Base-by-base conservation (phyloP, 2,329 filamentous ascomycete genomes). In the Parafenestella ontariensis region DNA sequence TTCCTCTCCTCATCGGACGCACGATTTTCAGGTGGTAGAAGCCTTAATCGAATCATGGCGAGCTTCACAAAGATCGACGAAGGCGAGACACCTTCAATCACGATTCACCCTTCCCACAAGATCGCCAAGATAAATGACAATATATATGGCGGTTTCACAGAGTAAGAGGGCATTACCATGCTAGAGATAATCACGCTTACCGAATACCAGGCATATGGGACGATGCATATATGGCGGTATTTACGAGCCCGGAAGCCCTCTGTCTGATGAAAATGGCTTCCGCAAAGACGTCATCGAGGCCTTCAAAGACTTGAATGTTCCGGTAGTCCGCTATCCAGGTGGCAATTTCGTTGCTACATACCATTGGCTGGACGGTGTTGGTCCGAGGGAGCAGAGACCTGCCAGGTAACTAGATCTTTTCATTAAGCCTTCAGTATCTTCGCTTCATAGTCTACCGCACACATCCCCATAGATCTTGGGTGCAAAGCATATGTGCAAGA, bases 201-300 rank as follows among this genome's bases (percentile, higher is more conserved):
- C 51, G 47, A 39, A 53, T 23, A 50, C 28, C 62, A 91, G 89
- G 66, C 91, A 95, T 76, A 95, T 95, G 90, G 91, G 91, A 66
- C 86, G 91, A 58, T 95, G 91, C 79, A 92, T 95, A 70, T 94
- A 95, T 73, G 90, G 90, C 59, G 91, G 91, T 61, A 89, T 95
- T 71, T 94, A 92, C 76, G 90, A 94, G 64, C 90, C 90, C 1
- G 84, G 82, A 29, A 92, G 87, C 72, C 78, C 86, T 3, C 82
- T 92, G n/a, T 87, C 89, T 2, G 89, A 93, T 64, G 81, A 85
- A 49, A 81, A 90, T 61, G 90, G 90, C 37, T 94, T 91, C 77
- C 87, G 91, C 34, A 90, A 83, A 62, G 91, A 95, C 76, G 91
- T 95, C 37, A 84, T 95, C 21, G 82, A 85, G 37, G 87, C 89